Percentiles rank a stretch among this genome's conserved stretches.
Evolutionary conservation across 164 flowering plant genomes (phyloP).

Genomic region (Magnolia changhungtana): DNA sequence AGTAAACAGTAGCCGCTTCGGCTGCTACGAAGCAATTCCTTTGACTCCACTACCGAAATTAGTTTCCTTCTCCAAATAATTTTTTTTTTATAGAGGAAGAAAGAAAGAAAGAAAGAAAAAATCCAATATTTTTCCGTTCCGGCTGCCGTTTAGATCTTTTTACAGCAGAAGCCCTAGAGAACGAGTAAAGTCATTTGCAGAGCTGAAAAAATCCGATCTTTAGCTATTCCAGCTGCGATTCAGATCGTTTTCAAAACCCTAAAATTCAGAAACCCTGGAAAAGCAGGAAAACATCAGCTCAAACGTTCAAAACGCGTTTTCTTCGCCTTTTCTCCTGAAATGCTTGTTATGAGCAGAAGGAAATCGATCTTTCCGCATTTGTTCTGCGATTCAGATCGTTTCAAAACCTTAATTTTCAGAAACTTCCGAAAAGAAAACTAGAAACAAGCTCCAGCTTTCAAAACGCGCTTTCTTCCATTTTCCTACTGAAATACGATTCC

Average conservation of each 20-base stretch:
- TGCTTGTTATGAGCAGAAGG: not conserved
- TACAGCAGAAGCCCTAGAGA: not conserved
- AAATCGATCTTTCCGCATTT: not conserved
- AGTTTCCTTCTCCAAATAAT: not conserved
- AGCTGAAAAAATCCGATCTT: constrained; percentile 4
- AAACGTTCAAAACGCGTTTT: not conserved
- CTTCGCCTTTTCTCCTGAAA: not conserved
- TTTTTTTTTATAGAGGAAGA: not conserved
- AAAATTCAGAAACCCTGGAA: not conserved
- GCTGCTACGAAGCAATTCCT: not conserved
- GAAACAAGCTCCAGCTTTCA: not conserved
- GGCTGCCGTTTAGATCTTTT: not conserved
- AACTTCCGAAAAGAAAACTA: too few species aligned
- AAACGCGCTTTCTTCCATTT: not conserved
- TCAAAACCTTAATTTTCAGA: not conserved
- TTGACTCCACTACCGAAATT: not conserved
- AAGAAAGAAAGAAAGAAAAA: not conserved
- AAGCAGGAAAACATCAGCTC: not conserved
- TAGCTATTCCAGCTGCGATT: not conserved
- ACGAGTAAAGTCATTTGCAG: not conserved
- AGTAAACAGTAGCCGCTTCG: not conserved
- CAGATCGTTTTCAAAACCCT: not conserved
- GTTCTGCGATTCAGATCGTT: not conserved
- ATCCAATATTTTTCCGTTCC: not conserved
- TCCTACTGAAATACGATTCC: not conserved